Base-by-base conservation (phyloP, 2,329 filamentous ascomycete genomes). In the Byssochlamys sp. region DNA sequence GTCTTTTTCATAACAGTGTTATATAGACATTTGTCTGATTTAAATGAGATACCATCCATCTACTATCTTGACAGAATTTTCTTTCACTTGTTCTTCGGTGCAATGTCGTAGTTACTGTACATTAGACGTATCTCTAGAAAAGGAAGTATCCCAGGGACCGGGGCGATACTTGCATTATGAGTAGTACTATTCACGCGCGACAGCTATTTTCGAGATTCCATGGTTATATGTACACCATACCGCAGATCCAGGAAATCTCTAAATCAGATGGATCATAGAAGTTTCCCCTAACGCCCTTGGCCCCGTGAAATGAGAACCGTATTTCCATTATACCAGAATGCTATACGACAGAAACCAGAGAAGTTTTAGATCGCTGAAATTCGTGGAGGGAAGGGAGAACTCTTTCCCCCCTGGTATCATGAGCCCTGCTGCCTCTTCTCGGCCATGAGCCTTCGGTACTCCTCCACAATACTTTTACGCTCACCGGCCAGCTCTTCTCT, bases 401-500 rank as follows among this genome's bases (percentile, higher is more conserved):
- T 45, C n/a, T 24, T 45, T 19, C 24, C 27, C 25, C 12, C 49
- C 6, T 14, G 25, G n/a, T 45, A 51, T 26, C 24, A 27, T 26
- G n/a, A 51, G 25, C 49, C 49, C 3, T 51, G 49, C 27, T 65
- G 63, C 57, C 79, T 74, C 66, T 73, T 81, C 59, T 77, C 77
- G 39, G 79, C 79, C 84, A 90, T 90, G 76, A 89, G 77, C 62
- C 81, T 81, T 60, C 89, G 78, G 70, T 92, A 92, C 50, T 83
- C 80, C 63, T 88, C 86, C 57, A 92, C 84, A n/a, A 91, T 84
- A 56, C 81, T 84, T 68, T 80, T 80, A 62, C 89, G 79, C 64
- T 87, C 84, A 54, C 77, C 81, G n/a, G 85, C 84, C 58, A 92
- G 69, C 73, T 90, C 87, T 68, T 90, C 88, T 71, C 87, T 80